phyloP scores from a whole-genome alignment of 2,329 filamentous ascomycete genomes.

The Neofusicoccum sp. region DNA sequence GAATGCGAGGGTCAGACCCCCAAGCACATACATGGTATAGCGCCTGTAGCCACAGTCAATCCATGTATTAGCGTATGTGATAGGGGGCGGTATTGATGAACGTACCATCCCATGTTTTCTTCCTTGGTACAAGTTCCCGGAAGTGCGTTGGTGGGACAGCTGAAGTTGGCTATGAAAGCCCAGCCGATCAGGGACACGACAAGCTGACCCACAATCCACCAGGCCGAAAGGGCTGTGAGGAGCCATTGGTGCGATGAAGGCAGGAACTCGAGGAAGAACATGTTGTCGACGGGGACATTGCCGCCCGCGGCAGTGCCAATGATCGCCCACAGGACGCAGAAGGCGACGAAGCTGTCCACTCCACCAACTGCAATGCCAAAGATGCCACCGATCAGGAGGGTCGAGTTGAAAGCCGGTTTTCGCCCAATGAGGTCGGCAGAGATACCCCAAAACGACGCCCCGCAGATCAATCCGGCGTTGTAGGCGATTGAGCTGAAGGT shows the following conservation, averaged over 20 bases:
- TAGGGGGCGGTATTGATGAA: too few species aligned
- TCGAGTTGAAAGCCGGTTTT: constrained; percentile 20
- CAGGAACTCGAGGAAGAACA: constrained; percentile 64
- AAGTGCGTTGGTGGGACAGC: constrained; percentile 27
- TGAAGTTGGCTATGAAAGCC: constrained; percentile 47
- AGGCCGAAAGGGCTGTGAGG: constrained; percentile 57
- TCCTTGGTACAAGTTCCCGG: constrained; percentile 37
- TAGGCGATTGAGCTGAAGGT: constrained; percentile 36
- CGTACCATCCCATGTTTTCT: constrained; percentile 51
- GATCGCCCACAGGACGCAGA: constrained; percentile 19
- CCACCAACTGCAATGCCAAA: constrained; percentile 21
- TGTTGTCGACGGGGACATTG: constrained; percentile 61
- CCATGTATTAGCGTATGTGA: too few species aligned
- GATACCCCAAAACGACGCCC: constrained; percentile 42
- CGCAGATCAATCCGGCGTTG: constrained; percentile 30
- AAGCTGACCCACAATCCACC: constrained; percentile 61
- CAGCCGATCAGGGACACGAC: constrained; percentile 47
- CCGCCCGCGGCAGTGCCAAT: constrained; percentile 30
- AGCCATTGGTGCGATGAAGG: constrained; percentile 60
- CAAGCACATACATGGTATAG: constrained; percentile 31
- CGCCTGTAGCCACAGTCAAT: constrained; percentile 14
- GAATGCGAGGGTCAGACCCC: constrained; percentile 44
- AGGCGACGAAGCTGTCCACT: constrained; percentile 21
- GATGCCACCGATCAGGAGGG: constrained; percentile 18
- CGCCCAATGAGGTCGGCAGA: constrained; percentile 21